Conservation (phyloP, 1,284 basidiomycete genomes). For the Rhodotorula sp. region DNA sequence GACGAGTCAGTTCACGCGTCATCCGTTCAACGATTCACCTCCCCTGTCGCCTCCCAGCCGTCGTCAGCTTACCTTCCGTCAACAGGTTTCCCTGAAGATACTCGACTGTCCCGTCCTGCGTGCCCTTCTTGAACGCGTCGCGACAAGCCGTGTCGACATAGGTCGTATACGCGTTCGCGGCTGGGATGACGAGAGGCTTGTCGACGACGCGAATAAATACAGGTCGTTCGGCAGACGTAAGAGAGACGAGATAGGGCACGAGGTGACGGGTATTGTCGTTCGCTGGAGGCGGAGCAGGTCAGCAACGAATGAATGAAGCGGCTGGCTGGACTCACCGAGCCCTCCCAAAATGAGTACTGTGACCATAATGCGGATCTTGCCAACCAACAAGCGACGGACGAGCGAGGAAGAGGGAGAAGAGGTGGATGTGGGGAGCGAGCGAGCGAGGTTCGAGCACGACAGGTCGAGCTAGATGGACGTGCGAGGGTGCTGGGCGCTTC, state of each 20-base stretch:
- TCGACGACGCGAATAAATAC: conserved; percentile 34
- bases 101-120: conserved; percentile 10
- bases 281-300: neutral
- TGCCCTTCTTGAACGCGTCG: conserved; percentile 8
- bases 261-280: conserved; percentile 31
- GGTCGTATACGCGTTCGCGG: conserved; percentile 18
- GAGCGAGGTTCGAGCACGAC: no score
- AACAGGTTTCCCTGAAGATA: conserved; percentile 34
- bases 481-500: no score
- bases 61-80: conserved; percentile 16
- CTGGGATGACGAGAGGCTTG: conserved; percentile 26
- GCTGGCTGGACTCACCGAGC: conserved; percentile 3
- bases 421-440: neutral
- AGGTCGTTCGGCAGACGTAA: neutral
- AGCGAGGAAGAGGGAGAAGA: neutral
- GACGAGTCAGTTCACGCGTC: neutral
- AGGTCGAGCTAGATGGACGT: no score
- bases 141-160: conserved; percentile 18
- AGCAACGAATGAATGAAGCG: no score
- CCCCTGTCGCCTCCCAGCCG: no score
- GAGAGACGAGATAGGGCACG: conserved; percentile 22
- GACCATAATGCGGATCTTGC: neutral
- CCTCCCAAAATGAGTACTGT: conserved; percentile 32
- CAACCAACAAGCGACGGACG: neutral
- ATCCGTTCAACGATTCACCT: no score